Percentiles rank a stretch among this genome's conserved stretches.
phyloP scores from a whole-genome alignment of 2,329 filamentous ascomycete genomes.

The Aspergillus sp. region DNA sequence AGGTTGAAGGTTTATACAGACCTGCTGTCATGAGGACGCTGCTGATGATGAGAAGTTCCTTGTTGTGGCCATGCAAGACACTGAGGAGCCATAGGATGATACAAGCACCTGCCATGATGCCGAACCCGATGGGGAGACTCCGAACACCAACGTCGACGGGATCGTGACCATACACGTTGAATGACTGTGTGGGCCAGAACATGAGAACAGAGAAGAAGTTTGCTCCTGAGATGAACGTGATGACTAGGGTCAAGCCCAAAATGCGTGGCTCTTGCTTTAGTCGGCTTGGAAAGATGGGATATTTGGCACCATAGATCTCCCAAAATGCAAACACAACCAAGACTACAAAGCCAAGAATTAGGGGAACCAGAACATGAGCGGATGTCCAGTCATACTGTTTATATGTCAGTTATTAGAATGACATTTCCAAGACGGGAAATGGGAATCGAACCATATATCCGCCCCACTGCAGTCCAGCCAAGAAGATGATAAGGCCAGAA shows the following conservation, averaged over 20 bases:
- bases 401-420: background rate
- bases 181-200: conserved; percentile 66
- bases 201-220: conserved; percentile 59
- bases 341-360: conserved; percentile 48
- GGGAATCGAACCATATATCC: conserved; percentile 43
- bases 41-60: conserved; percentile 60
- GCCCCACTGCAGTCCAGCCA: conserved; percentile 56
- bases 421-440: conserved; percentile 1
- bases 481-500: conserved; percentile 50
- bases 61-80: conserved; percentile 60
- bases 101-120: conserved; percentile 62
- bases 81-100: conserved; percentile 61
- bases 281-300: conserved; percentile 49
- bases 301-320: conserved; percentile 50
- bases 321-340: conserved; percentile 49
- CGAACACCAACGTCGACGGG: conserved; percentile 65
- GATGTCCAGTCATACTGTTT: conserved; percentile 46
- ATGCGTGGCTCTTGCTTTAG: conserved; percentile 53
- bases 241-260: conserved; percentile 55
- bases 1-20: conserved; percentile 20
- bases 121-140: conserved; percentile 65
- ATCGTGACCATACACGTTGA: conserved; percentile 67
- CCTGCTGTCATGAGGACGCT: conserved; percentile 67
- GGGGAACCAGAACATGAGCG: conserved; percentile 49
- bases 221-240: conserved; percentile 61